Percentiles rank a stretch among this genome's conserved stretches.
phyloP scores from a whole-genome alignment of 129 eudicot species.

The Flaveria linearis region DNA sequence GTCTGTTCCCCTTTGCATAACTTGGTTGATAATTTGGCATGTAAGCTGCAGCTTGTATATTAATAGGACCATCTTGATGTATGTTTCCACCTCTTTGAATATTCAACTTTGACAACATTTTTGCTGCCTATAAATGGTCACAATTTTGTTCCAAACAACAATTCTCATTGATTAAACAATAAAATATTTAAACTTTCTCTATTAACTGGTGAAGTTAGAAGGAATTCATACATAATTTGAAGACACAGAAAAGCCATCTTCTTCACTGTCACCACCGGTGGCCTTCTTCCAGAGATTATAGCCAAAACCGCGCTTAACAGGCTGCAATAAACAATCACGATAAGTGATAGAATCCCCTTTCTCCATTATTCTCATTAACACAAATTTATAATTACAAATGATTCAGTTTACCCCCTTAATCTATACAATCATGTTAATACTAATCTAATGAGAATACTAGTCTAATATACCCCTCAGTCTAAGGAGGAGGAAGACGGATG shows the following conservation, averaged over 20 bases:
- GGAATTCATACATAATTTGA: constrained; percentile 49
- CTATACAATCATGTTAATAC: too few relatives aligned
- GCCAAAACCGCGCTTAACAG: constrained; percentile 43
- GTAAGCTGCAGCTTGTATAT: constrained; percentile 25
- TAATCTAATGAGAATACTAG: too few relatives aligned
- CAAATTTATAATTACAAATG: too few relatives aligned
- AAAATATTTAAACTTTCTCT: not conserved
- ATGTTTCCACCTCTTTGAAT: constrained; percentile 41
- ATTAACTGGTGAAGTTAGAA: not conserved
- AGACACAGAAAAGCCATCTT: constrained; percentile 56
- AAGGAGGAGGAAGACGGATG: too few relatives aligned
- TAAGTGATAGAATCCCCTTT: too few relatives aligned
- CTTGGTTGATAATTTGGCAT: constrained; percentile 18
- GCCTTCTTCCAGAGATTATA: constrained; percentile 43
- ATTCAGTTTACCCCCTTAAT: too few relatives aligned
- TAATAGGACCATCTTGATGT: constrained; percentile 33
- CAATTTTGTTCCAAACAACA: constrained; percentile 18
- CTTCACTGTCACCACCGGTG: constrained; percentile 37
- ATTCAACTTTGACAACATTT: constrained; percentile 53
- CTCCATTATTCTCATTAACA: too few relatives aligned
- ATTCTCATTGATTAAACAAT: not conserved
- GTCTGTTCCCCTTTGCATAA: constrained; percentile 21
- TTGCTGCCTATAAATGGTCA: constrained; percentile 53
- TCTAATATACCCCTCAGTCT: too few relatives aligned
- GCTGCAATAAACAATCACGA: constrained; percentile 37